Base-by-base conservation (phyloP, 306 rosid genomes). In the Amphicarpaea edgeworthii region DNA sequence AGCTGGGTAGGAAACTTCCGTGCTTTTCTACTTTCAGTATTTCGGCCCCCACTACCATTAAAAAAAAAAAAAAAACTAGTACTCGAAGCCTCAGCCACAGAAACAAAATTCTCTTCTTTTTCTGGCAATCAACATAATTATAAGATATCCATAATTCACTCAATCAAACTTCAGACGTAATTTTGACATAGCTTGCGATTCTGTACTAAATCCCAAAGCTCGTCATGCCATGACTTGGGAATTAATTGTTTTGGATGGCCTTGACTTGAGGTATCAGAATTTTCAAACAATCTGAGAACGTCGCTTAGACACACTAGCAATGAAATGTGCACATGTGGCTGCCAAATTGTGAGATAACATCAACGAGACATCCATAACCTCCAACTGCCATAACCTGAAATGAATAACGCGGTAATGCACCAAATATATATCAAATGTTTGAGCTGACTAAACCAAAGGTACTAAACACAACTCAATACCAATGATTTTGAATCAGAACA, bases 301-400 rank as follows among this genome's bases (percentile, higher is more conserved):
- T 67, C 0, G 3, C 12, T 76, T 82, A 87, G 66, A 82, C 58
- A 72, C 85, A 85, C 38, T 67, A 76, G 87, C 94, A 86, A 60
- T 77, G 84, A 60, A 94, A 94, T 19, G 95, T 91, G 83, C 97
- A 90, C 76, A 91, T 85, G 89, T 94, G 98, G 79, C 98, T 94
- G 77, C 98, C 97, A 57, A 90, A 91, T 78, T 91, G 97, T 20
- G 98, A 94, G 79, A 94, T 86, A 37, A 90, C 91, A 82, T 94
- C 96, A 67, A 94, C 96, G 8, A 90, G 85, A 75, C 96, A 92
- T 14, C 98, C 96, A 55, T 87, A 90, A 65, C 97, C 98, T 61
- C 98, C 98, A 47, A 91, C 86, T 28, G 98, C 97, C 68, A 90
- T 77, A 79, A 94, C 89, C 98, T 94, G 90, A 72, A 81, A 72